Evolutionary conservation across 805 yeast species (phyloP).

Genomic region (Pichia occidentalis): DNA sequence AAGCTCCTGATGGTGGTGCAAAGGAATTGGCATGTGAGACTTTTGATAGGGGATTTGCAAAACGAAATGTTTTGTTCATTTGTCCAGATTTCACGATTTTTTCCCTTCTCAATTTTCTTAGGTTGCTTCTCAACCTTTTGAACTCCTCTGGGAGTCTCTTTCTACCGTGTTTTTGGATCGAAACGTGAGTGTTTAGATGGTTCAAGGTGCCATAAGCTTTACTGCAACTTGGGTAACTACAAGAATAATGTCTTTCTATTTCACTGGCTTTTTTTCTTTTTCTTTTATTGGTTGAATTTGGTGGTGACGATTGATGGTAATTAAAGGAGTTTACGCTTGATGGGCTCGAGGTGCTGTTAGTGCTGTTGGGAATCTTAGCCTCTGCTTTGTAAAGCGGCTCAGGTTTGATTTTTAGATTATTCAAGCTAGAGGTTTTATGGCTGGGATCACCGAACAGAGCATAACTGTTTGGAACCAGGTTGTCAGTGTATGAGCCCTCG

Average conservation of each 20-base stretch:
- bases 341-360: background rate
- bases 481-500: no score
- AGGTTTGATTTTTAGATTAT: no score
- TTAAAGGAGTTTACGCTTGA: background rate
- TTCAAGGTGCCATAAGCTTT: constrained; percentile 57
- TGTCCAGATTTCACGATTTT: constrained; percentile 11
- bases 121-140: constrained; percentile 39
- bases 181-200: constrained; percentile 52
- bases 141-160: constrained; percentile 52
- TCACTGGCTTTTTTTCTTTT: constrained; percentile 50
- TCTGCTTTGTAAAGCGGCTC: no score
- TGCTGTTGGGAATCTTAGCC: background rate
- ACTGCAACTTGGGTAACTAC: constrained; percentile 40
- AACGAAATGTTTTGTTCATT: background rate
- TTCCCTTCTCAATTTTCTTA: constrained; percentile 34
- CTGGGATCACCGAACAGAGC: no score
- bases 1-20: no score
- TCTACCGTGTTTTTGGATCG: constrained; percentile 47
- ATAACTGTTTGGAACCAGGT: no score
- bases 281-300: constrained; percentile 30
- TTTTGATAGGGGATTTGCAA: background rate
- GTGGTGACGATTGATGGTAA: no score
- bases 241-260: constrained; percentile 47
- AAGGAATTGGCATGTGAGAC: no score
- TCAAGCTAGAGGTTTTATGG: no score